Percentiles rank a stretch among this genome's conserved stretches.
These are phyloP conservation scores for Castanospermum australe DNA, from an alignment of 306 rosid species.

Conservation along the genomic window DNA sequence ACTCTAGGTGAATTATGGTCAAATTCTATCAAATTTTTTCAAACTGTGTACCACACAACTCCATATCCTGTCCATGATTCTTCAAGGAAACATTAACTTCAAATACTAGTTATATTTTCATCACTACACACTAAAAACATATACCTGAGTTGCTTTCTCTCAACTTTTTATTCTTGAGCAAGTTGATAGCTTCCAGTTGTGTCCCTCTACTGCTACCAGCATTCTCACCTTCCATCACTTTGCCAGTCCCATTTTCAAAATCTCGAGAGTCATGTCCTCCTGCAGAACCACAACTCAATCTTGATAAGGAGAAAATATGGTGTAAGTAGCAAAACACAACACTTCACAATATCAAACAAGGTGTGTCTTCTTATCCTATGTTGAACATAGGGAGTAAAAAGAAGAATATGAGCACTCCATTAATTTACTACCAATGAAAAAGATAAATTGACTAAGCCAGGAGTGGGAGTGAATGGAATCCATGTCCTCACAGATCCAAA, in stretches of 20 bases:
- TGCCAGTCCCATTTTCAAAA: slow-evolving; percentile 27
- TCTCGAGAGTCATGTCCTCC: slow-evolving; percentile 50
- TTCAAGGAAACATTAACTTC: not conserved
- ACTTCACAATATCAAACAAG: not conserved
- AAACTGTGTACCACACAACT: too few relatives aligned
- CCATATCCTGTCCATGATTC: not conserved
- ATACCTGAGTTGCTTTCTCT: slow-evolving; percentile 50
- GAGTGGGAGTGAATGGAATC: not conserved
- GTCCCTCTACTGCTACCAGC: slow-evolving; percentile 9
- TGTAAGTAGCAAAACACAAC: not conserved
- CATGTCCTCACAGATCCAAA: not conserved
- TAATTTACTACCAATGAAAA: not conserved
- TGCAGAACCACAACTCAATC: slow-evolving; percentile 24
- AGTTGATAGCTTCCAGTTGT: slow-evolving; percentile 32
- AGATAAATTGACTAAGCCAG: not conserved
- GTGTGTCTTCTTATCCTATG: not conserved
- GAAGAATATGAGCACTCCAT: not conserved
- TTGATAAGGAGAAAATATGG: not conserved
- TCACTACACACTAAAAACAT: not conserved
- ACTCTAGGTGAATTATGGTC: too few relatives aligned
- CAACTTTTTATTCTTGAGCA: slow-evolving; percentile 51
- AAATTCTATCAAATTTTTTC: too few relatives aligned
- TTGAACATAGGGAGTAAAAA: not conserved
- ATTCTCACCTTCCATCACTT: slow-evolving; percentile 26
- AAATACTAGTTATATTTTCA: not conserved